Base-by-base conservation (phyloP, 1,139 yeast genomes). In the Pneumocystis sp. region DNA sequence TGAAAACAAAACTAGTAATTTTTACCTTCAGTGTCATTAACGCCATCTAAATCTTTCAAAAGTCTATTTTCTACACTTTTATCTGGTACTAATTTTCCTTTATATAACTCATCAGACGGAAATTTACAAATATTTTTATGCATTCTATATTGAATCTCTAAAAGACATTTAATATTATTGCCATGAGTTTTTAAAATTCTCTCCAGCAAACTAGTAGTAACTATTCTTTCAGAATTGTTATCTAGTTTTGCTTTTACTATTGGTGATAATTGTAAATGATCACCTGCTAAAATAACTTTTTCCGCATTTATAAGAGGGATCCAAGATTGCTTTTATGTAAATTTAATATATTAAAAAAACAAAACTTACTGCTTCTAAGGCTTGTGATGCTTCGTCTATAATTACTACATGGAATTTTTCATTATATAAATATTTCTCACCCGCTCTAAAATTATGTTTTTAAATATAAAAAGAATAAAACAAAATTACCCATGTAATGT, bases 321-420 rank as follows among this genome's bases (percentile, higher is more conserved):
- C 97, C 97, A 91, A 73, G 97, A 90, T 71, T 93, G 96, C 0
- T 56, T 1, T 37, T 7, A 37, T 21, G 25, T 59, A 59, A 40
- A 37, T 21, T n/a, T 37, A 10, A 10, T 29, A 37, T 59, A 21
- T 59, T 19, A 21, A 40, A 8, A 59, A 59, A 59, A 3, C 3
- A 45, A 1, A 59, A 25, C 42, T 35, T 59, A 25, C 35, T 19
- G 97, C 96, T 72, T 93, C 97, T 66, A 93, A 76, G 2, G 97
- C 82, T 74, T 93, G 98, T 0, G 97, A 89, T 0, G 93, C 97
- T 75, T 93, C 98, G 74, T 93, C 98, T 61, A 93, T 90, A 29
- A 93, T 87, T 34, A 93, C 80, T 0, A 96, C 85, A 71, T 89
- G 90, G 72, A 93, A 89, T 21, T 85, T 73, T 19, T 68, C 63